phyloP scores from a whole-genome alignment of 192 early-diverging fungal genomes.

The Obelidium mucronatum region DNA sequence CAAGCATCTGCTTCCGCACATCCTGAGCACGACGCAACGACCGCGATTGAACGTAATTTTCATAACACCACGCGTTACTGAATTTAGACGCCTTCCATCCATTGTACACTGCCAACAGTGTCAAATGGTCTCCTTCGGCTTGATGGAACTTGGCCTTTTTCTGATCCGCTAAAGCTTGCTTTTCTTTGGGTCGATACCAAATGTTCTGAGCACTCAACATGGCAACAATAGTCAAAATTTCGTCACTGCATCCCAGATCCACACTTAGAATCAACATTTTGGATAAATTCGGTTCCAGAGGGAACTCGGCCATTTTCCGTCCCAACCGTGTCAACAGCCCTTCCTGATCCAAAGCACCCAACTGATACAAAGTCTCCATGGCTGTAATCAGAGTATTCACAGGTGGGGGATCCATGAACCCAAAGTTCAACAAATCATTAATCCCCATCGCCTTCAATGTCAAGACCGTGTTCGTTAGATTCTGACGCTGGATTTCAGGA shows the following conservation, averaged over 20 bases:
- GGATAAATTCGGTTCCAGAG: conserved; percentile 89
- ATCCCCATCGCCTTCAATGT: conserved; percentile 96
- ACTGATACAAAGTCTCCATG: conserved; percentile 88
- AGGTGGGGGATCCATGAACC: conserved; percentile 98
- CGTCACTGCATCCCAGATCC: conserved; percentile 92
- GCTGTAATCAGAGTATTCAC: conserved; percentile 91
- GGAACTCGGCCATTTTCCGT: conserved; percentile 98
- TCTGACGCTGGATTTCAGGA: conserved; percentile 97
- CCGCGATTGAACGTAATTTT: conserved; percentile 94
- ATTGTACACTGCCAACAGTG: conserved; percentile 94
- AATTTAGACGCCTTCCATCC: conserved; percentile 95
- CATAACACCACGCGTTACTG: conserved; percentile 94
- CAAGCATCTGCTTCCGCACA: conserved; percentile 93
- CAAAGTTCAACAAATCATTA: conserved; percentile 96
- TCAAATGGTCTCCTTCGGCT: conserved; percentile 97
- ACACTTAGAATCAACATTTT: conserved; percentile 94
- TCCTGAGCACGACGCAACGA: conserved; percentile 95
- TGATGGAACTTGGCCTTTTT: conserved; percentile 99
- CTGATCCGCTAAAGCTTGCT: conserved; percentile 89
- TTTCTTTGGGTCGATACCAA: conserved; percentile 97
- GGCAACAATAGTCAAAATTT: conserved; percentile 79
- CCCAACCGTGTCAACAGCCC: conserved; percentile 93
- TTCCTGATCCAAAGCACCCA: conserved; percentile 92
- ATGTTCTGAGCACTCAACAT: conserved; percentile 83
- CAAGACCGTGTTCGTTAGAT: conserved; percentile 89